Evolutionary conservation across 169 alveolate genomes (phyloP).

Genomic region (Toxoplasma gondii): DNA sequence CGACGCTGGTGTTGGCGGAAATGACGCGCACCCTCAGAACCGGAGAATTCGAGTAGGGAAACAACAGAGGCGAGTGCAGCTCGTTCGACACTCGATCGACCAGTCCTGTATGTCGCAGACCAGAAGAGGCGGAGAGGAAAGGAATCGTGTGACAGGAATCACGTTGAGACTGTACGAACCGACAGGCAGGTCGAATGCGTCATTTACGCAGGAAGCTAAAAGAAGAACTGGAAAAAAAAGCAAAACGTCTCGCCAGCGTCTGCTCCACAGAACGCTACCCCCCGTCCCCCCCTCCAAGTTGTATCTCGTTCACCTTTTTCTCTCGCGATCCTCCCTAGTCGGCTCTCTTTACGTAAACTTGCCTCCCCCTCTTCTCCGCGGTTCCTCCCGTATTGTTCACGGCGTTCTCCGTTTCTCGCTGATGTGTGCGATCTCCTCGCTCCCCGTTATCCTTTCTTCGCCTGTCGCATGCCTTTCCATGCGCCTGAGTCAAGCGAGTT

Average conservation of each 20-base stretch:
- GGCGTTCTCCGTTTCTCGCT: background rate
- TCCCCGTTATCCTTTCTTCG: background rate
- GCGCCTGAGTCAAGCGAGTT: background rate
- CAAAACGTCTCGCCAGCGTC: background rate
- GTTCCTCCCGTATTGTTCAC: background rate
- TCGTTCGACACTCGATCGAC: conserved; percentile 64
- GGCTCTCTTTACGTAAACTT: background rate
- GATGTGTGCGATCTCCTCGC: background rate
- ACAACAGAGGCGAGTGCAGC: conserved; percentile 62
- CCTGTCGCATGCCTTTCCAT: background rate
- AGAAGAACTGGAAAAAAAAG: background rate
- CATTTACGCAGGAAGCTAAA: background rate
- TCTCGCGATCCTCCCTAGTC: background rate
- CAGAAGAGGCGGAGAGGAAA: too few species aligned
- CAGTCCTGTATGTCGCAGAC: conserved; percentile 53
- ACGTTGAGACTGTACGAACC: too few species aligned
- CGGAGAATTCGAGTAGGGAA: conserved; percentile 52
- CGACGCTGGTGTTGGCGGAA: conserved; percentile 85
- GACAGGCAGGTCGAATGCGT: too few species aligned
- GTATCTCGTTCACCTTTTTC: background rate
- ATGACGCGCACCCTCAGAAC: conserved; percentile 81
- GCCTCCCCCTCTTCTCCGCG: background rate
- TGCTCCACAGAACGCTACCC: too few species aligned
- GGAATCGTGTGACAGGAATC: too few species aligned
- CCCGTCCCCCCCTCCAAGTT: background rate